Evolutionary conservation across 1,284 basidiomycete species (phyloP), one percentile per base, ranked within the genome.

Genomic region (Leccinum subspadiceum): DNA sequence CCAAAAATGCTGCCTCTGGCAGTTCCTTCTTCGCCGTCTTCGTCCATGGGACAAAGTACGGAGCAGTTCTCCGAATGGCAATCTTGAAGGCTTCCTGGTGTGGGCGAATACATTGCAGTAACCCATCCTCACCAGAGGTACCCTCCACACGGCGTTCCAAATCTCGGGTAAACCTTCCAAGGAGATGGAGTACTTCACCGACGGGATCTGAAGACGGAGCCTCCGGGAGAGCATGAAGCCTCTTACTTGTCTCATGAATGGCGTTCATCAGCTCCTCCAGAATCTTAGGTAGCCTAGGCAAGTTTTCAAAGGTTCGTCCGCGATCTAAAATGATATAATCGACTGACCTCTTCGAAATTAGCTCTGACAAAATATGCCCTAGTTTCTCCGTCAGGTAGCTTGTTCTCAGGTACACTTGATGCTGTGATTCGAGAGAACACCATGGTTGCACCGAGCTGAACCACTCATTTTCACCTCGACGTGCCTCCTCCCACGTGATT

Each of bases 401-500:
- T 0, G 87, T 89, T 0, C 86, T 76, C 1, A 90, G 70, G 51
- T 81, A 83, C 20, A 75, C 76, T 55, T 83, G 79, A 59, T 82
- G 79, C 2, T 76, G 72, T 0, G 69, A 39, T 17, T 84, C 81
- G 1, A 90, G 73, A 0, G 75, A 73, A 1, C 73, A 76, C 89
- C 89, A 92, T 0, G 85, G 85, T 0, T 75, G 62, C 0, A 71
- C 82, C 4, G 74, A 75, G 54, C 80, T 71, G 73, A 94, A 92
- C 75, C 87, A 95, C 26, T 84, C 75, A 58, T 82, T 77, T 74
- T 94, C 91, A 65, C 79, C 72, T 15, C 72, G 68, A 0, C 88
- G 82, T 0, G 88, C 89, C 7, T 83, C 77, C 2, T 71, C 68
- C 83, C 86, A 90, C 0, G 82, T 81, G 39, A 88, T 80, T 2